Base-by-base conservation (phyloP, 1,284 basidiomycete genomes). In the Pascua sp. region DNA sequence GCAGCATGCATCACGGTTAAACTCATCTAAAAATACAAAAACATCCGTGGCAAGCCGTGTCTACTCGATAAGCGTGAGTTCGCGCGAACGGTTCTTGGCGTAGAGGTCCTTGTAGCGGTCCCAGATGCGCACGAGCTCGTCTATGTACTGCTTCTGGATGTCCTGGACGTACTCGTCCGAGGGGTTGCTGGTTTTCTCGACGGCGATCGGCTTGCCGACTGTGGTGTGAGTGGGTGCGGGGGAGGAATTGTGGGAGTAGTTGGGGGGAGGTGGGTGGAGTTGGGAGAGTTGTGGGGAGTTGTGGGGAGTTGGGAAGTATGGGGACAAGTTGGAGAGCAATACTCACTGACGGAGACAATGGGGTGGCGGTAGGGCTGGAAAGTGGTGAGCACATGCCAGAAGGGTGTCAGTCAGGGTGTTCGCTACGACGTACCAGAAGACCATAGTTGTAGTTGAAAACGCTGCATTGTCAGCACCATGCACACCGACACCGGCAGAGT, bases 311-410 rank as follows among this genome's bases (percentile, higher is more conserved):
- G 9, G 42, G 42, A n/a, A 44, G 42, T 2, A 16, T 16, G 42
- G 5, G 15, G 42, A 15, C 11, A 11, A 13, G 42, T 11, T 11
- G 42, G n/a, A 17, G 42, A 44, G 4, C n/a, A 44, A 9, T 43
- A 88, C 90, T 83, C 71, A 91, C 89, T 87, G 66, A 98, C 96
- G 61, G 90, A 89, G 32, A 97, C 90, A 60, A 99, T 98, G 40
- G 89, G 88, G 72, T 92, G 86, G 51, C 95, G 84, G 75, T 96
- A 98, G 0, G 95, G 95, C 86, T 32, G 24, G n/a, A 32, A 32
- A 32, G 7, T 32, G 24, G 44, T 46, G 36, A 54, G 54, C 4
- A 15, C n/a, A 39, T 40, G 5, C 18, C 4, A 12, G 3, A n/a
- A 11, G 24, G 7, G 24, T 32, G 24, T 42, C 15, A 39, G 3